These are phyloP conservation scores for Dryas octopetala DNA, from an alignment of 306 rosid genomes.

Conservation along the genomic window DNA sequence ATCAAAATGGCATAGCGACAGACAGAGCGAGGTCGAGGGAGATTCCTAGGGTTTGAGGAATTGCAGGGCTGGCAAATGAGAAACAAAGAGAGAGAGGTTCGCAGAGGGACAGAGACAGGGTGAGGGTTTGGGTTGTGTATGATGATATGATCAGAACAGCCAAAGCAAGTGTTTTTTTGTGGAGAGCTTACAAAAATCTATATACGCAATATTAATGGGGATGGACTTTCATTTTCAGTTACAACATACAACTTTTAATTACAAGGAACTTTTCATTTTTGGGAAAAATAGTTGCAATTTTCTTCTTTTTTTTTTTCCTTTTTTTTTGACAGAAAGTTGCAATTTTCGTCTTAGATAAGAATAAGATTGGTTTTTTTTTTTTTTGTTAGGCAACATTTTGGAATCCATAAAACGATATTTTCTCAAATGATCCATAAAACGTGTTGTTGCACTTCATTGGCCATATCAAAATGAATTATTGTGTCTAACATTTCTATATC, in stretches of 20 bases:
- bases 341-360: neutral
- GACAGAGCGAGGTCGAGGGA: neutral
- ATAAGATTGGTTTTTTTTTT: neutral
- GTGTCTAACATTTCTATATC: no score
- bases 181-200: neutral
- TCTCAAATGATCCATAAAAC: no score
- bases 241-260: neutral
- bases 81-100: neutral
- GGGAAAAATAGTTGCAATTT: neutral
- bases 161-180: conserved; percentile 1
- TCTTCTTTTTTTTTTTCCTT: no score
- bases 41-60: conserved; percentile 22
- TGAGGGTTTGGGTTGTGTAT: conserved; percentile 20
- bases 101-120: conserved; percentile 1
- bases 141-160: conserved; percentile 21
- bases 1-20: neutral
- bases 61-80: neutral
- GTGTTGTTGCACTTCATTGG: no score
- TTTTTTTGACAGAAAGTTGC: neutral
- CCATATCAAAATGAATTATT: no score
- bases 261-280: neutral
- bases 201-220: neutral
- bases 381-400: neutral
- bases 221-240: conserved; percentile 10
- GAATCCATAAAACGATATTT: neutral